Evolutionary conservation across 106 monocot genomes (phyloP).

Genomic region (Gastrodia elata): DNA sequence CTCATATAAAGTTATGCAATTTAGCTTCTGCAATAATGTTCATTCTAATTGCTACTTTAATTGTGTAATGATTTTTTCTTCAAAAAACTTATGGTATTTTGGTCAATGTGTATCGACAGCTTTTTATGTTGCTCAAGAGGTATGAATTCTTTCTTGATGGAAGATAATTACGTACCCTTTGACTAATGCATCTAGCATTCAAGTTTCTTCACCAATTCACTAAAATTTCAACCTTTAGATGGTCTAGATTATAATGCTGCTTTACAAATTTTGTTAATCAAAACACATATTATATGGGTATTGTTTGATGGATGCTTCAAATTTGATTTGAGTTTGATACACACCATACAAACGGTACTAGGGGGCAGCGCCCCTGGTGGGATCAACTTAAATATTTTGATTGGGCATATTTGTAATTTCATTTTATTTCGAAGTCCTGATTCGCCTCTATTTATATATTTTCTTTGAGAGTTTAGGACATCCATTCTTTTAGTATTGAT

Average conservation of each 20-base stretch:
- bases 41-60: background rate
- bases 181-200: too few relatives aligned
- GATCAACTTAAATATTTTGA: too few relatives aligned
- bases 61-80: background rate
- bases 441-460: too few relatives aligned
- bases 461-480: too few relatives aligned
- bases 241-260: too few relatives aligned
- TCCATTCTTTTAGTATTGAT: too few relatives aligned
- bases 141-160: background rate
- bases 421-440: too few relatives aligned
- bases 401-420: too few relatives aligned
- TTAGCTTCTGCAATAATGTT: background rate
- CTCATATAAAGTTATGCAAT: background rate
- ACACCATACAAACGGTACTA: too few relatives aligned
- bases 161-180: background rate
- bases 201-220: background rate
- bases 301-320: background rate
- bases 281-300: background rate
- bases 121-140: background rate
- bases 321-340: too few relatives aligned
- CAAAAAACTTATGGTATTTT: background rate
- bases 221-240: background rate
- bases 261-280: too few relatives aligned
- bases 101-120: background rate
- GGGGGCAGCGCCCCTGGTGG: too few relatives aligned